Conservation (phyloP, 345 rosid species). For the Euphorbia peplus region DNA sequence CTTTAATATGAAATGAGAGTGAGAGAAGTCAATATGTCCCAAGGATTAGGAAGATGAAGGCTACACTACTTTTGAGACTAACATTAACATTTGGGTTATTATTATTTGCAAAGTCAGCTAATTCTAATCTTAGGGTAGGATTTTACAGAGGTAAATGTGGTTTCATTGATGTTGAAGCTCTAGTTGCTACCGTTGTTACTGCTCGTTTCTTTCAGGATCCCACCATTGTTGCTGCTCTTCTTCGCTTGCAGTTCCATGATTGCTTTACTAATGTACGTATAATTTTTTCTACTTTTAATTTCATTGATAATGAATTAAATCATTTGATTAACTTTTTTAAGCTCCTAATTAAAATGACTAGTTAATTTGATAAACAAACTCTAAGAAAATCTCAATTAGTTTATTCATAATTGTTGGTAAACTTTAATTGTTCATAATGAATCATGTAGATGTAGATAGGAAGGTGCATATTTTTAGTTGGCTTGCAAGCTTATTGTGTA, state of each 20-base stretch:
- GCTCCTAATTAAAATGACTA: no score
- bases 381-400: no score
- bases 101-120: constrained; percentile 12
- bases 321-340: background rate
- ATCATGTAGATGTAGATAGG: background rate
- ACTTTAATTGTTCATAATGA: background rate
- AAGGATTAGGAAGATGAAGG: constrained; percentile 24
- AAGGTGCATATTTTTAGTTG: constrained; percentile 15
- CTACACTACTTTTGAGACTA: background rate
- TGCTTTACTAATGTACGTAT: constrained; percentile 38
- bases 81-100: constrained; percentile 6
- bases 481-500: constrained; percentile 20
- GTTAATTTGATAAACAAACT: no score
- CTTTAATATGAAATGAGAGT: constrained; percentile 1
- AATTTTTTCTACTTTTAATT: background rate
- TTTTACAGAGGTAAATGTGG: constrained; percentile 44
- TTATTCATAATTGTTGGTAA: no score
- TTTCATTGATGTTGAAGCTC: constrained; percentile 33
- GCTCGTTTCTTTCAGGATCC: constrained; percentile 22
- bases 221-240: constrained; percentile 34
- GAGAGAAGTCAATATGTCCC: background rate
- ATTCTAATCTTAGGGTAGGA: constrained; percentile 22
- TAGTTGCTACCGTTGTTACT: constrained; percentile 32
- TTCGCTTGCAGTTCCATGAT: constrained; percentile 45
- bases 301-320: background rate